Percentiles rank a stretch among this genome's conserved stretches.
Conservation (phyloP, 805 yeast species). For the Saitoella complicata region DNA sequence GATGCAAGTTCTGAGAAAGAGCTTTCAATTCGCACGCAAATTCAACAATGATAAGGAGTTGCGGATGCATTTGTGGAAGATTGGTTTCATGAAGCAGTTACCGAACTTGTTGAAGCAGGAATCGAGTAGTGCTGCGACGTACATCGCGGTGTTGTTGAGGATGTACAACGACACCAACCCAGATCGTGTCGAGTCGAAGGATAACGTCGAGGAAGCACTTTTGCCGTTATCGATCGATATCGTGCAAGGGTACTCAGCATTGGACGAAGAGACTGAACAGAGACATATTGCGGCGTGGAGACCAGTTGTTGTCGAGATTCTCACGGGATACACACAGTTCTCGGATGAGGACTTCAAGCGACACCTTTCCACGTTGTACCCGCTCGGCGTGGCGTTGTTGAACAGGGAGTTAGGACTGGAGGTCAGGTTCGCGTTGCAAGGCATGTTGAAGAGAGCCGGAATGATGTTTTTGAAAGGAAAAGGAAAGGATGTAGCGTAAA, state of each 20-base stretch:
- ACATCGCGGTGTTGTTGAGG: slow-evolving; percentile 62
- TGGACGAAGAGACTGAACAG: slow-evolving; percentile 57
- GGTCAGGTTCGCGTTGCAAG: slow-evolving; percentile 22
- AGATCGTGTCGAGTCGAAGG: slow-evolving; percentile 31
- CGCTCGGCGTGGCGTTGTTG: slow-evolving; percentile 19
- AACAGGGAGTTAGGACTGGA: slow-evolving; percentile 22
- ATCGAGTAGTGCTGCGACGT: slow-evolving; percentile 75
- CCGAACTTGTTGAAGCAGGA: slow-evolving; percentile 90
- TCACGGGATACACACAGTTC: slow-evolving; percentile 65
- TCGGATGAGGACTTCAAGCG: slow-evolving; percentile 34
- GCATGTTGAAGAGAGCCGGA: slow-evolving; percentile 30
- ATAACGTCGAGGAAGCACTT: slow-evolving; percentile 35
- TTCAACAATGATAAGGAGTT: slow-evolving; percentile 82
- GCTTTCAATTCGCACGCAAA: slow-evolving; percentile 68
- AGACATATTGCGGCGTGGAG: slow-evolving; percentile 74
- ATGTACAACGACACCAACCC: slow-evolving; percentile 53
- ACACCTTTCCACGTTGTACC: slow-evolving; percentile 17
- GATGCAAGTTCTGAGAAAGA: slow-evolving; percentile 41
- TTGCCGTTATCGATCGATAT: slow-evolving; percentile 30
- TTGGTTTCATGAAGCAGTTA: slow-evolving; percentile 78
- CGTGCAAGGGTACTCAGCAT: slow-evolving; percentile 47
- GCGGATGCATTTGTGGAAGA: slow-evolving; percentile 76
- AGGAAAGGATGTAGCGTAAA: not conserved
- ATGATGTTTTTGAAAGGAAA: slow-evolving; percentile 26
- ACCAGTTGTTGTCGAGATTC: slow-evolving; percentile 79